Base-by-base conservation (phyloP, 2,329 filamentous ascomycete species). In the Beauveria sp. region DNA sequence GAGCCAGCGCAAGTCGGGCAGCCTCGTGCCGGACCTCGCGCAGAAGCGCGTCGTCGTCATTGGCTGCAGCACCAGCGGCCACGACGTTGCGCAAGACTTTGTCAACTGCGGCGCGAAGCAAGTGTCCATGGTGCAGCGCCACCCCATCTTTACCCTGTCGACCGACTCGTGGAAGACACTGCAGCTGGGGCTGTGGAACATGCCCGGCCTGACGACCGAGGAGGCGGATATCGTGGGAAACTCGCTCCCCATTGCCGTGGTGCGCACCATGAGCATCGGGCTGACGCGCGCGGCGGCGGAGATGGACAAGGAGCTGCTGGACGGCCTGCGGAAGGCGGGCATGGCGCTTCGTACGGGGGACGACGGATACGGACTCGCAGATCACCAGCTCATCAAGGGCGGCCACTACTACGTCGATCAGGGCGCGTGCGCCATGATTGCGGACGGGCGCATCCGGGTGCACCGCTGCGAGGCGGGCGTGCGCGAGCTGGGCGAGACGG, bases 81-180 rank as follows among this genome's bases (percentile, higher is more conserved):
- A 82, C 60, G 79, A 82, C 57, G 79, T 81, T 51, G 77, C 79
- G 0, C 77, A 81, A 65, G 77, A 82, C 66, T 81, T 76, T 64
- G 74, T 76, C 53, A 75, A 81, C 57, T 75, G 77, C 34, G 80
- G 80, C 1, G 77, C 78, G 5, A 66, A 64, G 2, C 69, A 75
- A 18, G 80, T 83, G 2, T 80, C 80, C 3, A 80, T 85, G 76
- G 66, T 85, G 1, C 82, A 85, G 68, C 77, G 81, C 5, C 73
- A 74, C 9, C 75, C 76, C 2, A 84, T 80, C 3, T 83, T 80
- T 66, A 77, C 83, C 7, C 73, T 83, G 34, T 77, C 76, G 0
- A 74, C 73, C 12, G 73, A 77, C 59, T 58, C 50, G 3, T 75
- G 75, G 51, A 76, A 76, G 1, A 70, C 78, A 0, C 74, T 78